phyloP scores from a whole-genome alignment of 805 yeast species.

The Scheffersomyces lignosus region DNA sequence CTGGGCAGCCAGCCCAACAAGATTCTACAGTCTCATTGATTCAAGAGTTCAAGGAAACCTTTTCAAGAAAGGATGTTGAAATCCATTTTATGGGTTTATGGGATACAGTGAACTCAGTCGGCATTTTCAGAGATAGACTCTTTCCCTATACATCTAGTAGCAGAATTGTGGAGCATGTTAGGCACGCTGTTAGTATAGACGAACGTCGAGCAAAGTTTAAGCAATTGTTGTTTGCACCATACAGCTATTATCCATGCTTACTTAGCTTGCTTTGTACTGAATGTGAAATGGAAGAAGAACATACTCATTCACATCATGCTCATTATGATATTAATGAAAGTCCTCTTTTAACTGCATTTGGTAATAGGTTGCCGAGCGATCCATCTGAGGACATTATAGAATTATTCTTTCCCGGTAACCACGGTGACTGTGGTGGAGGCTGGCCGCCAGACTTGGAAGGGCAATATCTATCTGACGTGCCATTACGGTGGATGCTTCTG shows the following conservation, averaged over 20 bases:
- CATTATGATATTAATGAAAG: conserved; percentile 1
- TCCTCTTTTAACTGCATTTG: not conserved
- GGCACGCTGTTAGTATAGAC: conserved; percentile 69
- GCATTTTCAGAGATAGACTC: conserved; percentile 53
- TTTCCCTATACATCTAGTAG: conserved; percentile 59
- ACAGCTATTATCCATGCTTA: conserved; percentile 4
- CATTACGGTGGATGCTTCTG: conserved; percentile 62
- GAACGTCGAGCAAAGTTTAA: conserved; percentile 66
- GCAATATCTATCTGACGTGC: conserved; percentile 46
- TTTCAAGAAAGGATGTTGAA: conserved; percentile 44
- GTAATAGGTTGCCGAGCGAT: not conserved
- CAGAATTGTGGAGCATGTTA: conserved; percentile 53
- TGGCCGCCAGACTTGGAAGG: conserved; percentile 51
- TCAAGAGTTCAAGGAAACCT: conserved; percentile 55
- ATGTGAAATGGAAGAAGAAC: not conserved
- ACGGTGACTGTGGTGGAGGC: conserved; percentile 70
- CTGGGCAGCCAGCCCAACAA: conserved; percentile 54
- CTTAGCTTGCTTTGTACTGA: not conserved
- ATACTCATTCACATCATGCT: conserved; percentile 3
- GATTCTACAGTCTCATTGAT: conserved; percentile 46
- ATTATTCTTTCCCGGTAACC: conserved; percentile 70
- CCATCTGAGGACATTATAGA: conserved; percentile 42
- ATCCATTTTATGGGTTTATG: conserved; percentile 66
- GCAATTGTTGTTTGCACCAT: conserved; percentile 52
- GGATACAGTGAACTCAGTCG: conserved; percentile 71